phyloP scores from a whole-genome alignment of 148 eudicot species.

The Camellia japonica region DNA sequence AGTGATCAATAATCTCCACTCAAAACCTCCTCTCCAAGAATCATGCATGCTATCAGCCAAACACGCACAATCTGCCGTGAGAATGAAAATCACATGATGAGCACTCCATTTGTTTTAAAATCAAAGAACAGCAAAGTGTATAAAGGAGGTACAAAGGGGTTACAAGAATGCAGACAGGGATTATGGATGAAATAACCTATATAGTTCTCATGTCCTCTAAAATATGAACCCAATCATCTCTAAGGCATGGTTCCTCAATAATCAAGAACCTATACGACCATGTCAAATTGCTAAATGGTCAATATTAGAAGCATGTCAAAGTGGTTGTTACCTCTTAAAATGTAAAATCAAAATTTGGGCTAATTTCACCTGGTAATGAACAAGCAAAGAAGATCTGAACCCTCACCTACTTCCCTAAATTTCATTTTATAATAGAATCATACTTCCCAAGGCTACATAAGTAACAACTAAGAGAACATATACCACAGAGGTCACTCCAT shows the following conservation, averaged over 20 bases:
- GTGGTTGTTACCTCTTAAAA: no score
- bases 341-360: not conserved
- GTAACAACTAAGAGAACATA: slow-evolving; percentile 9
- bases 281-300: not conserved
- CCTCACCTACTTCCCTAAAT: slow-evolving; percentile 3
- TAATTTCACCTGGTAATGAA: not conserved
- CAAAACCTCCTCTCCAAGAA: not conserved
- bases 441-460: not conserved
- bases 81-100: not conserved
- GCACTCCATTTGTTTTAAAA: not conserved
- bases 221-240: not conserved
- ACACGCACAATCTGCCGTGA: not conserved
- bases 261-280: not conserved
- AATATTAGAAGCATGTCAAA: not conserved
- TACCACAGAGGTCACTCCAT: slow-evolving; percentile 72
- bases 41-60: not conserved
- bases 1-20: not conserved
- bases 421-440: not conserved
- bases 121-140: not conserved
- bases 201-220: not conserved
- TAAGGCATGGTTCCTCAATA: not conserved
- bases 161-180: not conserved
- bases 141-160: not conserved
- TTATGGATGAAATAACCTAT: not conserved
- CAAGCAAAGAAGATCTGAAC: slow-evolving; percentile 5